Conservation (phyloP, 2,329 filamentous ascomycete species). For the Cladosporium sphaerospermum region DNA sequence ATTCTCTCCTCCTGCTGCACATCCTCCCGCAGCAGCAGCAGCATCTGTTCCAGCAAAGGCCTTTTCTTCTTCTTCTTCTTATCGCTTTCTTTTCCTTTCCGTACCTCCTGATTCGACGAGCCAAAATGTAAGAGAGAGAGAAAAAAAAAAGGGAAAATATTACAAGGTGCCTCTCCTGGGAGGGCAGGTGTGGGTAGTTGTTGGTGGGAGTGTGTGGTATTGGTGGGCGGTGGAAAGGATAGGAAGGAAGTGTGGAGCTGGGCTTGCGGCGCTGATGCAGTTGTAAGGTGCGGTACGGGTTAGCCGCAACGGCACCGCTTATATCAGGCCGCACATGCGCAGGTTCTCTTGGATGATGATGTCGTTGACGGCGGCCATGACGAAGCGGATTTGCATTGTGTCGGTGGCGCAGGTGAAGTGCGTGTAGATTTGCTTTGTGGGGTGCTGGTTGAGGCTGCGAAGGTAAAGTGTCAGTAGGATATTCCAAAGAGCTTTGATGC, state of each 20-base stretch:
- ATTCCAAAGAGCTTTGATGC: background rate
- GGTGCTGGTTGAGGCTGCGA: constrained; percentile 78
- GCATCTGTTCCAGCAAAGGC: background rate
- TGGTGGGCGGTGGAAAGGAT: too few species aligned
- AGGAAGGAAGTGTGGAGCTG: background rate
- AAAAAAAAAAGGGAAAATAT: constrained; percentile 1
- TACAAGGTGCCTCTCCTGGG: background rate
- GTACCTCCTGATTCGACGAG: background rate
- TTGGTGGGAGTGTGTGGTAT: background rate
- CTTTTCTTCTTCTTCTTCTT: background rate
- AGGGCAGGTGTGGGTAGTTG: too few species aligned
- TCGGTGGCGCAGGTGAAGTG: constrained; percentile 99
- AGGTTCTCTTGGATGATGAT: constrained; percentile 99
- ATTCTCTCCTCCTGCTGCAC: too few species aligned
- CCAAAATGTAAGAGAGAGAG: background rate
- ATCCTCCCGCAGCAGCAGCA: too few species aligned
- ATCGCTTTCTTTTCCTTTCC: background rate
- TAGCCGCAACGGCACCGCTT: constrained; percentile 26
- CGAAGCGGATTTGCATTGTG: constrained; percentile 97
- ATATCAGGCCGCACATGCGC: constrained; percentile 93
- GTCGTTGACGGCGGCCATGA: constrained; percentile 99
- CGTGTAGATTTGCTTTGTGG: constrained; percentile 99
- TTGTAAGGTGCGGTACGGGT: background rate
- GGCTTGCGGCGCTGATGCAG: background rate
- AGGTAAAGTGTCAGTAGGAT: constrained; percentile 14